Evolutionary conservation across 148 eudicot species (phyloP).

Genomic region (Rhododendron simsii): DNA sequence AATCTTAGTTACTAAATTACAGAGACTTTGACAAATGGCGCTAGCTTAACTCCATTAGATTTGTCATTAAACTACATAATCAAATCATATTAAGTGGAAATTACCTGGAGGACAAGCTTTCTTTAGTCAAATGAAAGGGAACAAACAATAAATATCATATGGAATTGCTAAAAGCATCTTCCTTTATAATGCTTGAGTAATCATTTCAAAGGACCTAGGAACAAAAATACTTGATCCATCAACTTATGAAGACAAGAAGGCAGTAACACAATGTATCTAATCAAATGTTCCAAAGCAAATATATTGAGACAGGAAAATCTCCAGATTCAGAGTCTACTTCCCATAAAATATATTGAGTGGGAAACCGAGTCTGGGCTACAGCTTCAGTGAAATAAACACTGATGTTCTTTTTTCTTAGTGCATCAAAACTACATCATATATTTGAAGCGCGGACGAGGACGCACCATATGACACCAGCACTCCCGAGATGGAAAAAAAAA

Average conservation of each 20-base stretch:
- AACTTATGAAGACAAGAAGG: conserved; percentile 6
- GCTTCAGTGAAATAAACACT: background rate
- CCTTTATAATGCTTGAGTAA: background rate
- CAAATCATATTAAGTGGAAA: background rate
- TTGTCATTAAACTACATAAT: background rate
- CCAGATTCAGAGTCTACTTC: background rate
- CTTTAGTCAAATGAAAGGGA: background rate
- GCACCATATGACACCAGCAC: background rate
- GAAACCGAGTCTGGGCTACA: background rate
- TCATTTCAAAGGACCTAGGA: background rate
- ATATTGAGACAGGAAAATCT: background rate
- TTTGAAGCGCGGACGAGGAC: background rate
- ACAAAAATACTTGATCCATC: background rate
- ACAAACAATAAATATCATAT: background rate
- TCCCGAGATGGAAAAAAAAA: background rate
- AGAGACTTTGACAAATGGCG: background rate
- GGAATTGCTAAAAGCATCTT: background rate
- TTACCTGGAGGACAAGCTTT: background rate
- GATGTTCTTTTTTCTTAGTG: background rate
- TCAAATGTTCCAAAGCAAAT: background rate
- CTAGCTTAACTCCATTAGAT: background rate
- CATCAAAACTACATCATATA: background rate
- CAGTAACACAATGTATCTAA: background rate
- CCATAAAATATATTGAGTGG: background rate
- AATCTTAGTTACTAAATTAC: background rate